A percentile compares a stretch with the other conserved stretches of the same genome.
Evolutionary conservation across 2,329 filamentous ascomycete species (phyloP).

Genomic region (Salinomyces thailandicus): DNA sequence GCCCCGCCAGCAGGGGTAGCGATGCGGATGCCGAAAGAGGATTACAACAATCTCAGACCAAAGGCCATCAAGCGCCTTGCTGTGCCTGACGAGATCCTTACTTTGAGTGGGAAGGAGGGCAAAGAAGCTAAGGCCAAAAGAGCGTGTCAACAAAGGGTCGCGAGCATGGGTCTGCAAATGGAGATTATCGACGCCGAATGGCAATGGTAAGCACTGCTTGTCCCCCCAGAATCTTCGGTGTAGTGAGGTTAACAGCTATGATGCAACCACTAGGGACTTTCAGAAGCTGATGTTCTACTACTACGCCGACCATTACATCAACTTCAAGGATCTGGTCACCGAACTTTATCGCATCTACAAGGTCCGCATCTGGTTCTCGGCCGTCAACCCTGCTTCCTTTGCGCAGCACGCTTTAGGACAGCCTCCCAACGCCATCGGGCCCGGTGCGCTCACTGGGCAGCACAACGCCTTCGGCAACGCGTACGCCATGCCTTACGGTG

Average conservation of each 20-base stretch:
- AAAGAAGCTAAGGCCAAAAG: conserved; percentile 96
- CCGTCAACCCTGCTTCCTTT: conserved; percentile 95
- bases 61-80: conserved; percentile 95
- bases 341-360: conserved; percentile 99
- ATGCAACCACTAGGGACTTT: conserved; percentile 70
- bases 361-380: conserved; percentile 98
- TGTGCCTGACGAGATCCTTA: conserved; percentile 79
- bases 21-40: conserved; percentile 22
- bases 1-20: conserved; percentile 18
- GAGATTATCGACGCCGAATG: conserved; percentile 98
- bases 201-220: conserved; percentile 68
- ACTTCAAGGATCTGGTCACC: conserved; percentile 95
- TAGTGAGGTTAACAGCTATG: conserved; percentile 3
- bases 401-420: conserved; percentile 25
- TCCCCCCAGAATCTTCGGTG: background rate
- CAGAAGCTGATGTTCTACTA: conserved; percentile 99
- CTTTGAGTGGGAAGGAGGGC: conserved; percentile 87
- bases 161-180: conserved; percentile 91
- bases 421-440: conserved; percentile 27
- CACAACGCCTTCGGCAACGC: conserved; percentile 12
- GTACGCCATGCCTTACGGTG: conserved; percentile 26
- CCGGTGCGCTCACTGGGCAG: conserved; percentile 22
- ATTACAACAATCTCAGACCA: conserved; percentile 62
- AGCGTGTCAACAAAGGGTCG: conserved; percentile 91
- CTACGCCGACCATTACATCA: conserved; percentile 95